These are phyloP conservation scores for Spizellomyces sp. DNA, from an alignment of 192 early-diverging fungal genomes.

Conservation along the genomic window DNA sequence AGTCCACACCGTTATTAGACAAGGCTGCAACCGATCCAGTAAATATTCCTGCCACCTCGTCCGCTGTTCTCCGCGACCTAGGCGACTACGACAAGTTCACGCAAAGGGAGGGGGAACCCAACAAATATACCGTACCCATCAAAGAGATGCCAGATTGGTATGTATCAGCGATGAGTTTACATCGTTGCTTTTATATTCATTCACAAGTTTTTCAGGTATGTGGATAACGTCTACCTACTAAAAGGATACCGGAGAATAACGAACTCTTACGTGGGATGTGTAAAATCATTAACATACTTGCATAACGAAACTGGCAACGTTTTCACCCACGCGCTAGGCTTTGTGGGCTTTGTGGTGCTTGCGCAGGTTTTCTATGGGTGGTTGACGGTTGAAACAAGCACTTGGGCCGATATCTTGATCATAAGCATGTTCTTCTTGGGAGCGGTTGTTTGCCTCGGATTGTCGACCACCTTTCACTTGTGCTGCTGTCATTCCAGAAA, in stretches of 20 bases:
- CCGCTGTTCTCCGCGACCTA: constrained; percentile 5
- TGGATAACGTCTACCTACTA: constrained; percentile 78
- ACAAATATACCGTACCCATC: constrained; percentile 18
- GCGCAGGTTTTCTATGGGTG: constrained; percentile 46
- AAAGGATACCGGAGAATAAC: constrained; percentile 81
- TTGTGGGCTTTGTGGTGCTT: constrained; percentile 50
- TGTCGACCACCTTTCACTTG: constrained; percentile 79
- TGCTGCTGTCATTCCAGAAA: constrained; percentile 81
- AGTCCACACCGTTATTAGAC: neutral
- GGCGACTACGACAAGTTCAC: constrained; percentile 10
- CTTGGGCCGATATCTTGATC: constrained; percentile 67
- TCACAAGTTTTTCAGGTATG: constrained; percentile 7
- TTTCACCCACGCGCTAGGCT: constrained; percentile 81
- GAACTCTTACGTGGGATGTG: constrained; percentile 75
- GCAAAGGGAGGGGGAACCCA: constrained; percentile 12
- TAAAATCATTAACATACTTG: constrained; percentile 75
- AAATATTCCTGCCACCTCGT: constrained; percentile 16
- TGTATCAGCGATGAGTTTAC: neutral
- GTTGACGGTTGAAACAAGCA: constrained; percentile 47
- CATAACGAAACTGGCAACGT: constrained; percentile 97
- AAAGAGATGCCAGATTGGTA: constrained; percentile 44
- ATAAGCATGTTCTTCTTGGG: constrained; percentile 78
- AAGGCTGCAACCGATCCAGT: neutral
- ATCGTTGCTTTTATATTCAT: neutral
- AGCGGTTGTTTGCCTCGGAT: constrained; percentile 76